Conservation (phyloP, 371 early-diverging fungal genomes). For the Cokeromyces recurvatus region DNA sequence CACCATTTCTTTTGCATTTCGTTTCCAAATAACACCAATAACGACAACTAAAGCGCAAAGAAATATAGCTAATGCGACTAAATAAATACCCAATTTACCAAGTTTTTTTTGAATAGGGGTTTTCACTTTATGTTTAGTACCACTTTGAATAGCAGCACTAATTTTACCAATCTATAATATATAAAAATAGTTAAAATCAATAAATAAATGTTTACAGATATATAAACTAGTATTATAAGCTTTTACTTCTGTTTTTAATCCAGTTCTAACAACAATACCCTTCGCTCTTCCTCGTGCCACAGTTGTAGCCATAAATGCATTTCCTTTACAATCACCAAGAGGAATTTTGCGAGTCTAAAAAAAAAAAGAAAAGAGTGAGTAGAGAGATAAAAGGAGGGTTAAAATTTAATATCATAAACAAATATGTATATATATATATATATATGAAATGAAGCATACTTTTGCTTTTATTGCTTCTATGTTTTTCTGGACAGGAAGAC, state of each 20-base stretch:
- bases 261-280: conserved; percentile 77
- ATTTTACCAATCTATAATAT: conserved; percentile 77
- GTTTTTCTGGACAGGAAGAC: conserved; percentile 69
- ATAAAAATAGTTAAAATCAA: neutral
- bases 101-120: conserved; percentile 82
- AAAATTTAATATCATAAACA: neutral
- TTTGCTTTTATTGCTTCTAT: conserved; percentile 39
- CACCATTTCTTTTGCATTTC: conserved; percentile 34
- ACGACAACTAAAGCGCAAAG: conserved; percentile 81
- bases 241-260: conserved; percentile 64
- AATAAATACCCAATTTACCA: conserved; percentile 56
- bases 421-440: no score
- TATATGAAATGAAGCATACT: no score
- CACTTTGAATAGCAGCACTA: conserved; percentile 77
- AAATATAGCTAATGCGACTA: conserved; percentile 75
- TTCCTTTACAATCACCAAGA: conserved; percentile 70
- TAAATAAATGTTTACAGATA: no score
- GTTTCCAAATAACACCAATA: conserved; percentile 73
- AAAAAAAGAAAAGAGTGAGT: neutral
- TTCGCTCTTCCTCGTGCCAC: conserved; percentile 66
- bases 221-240: no score
- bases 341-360: conserved; percentile 55
- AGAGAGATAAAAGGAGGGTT: no score
- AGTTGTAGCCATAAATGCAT: conserved; percentile 70
- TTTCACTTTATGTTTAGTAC: conserved; percentile 54